These are phyloP conservation scores for Cercis canadensis DNA, from an alignment of 306 rosid species.

Conservation along the genomic window DNA sequence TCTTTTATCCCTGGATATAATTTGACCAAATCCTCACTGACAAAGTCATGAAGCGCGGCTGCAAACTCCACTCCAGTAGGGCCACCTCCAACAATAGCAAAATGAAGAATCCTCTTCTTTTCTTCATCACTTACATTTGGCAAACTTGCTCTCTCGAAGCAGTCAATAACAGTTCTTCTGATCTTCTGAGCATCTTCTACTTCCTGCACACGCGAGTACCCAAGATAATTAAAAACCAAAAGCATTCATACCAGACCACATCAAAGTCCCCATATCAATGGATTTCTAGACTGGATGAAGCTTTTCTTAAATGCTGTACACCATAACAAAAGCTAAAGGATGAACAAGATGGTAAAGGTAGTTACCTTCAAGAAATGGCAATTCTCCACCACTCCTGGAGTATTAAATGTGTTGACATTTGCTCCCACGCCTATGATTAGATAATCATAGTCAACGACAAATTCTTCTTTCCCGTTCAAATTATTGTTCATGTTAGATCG, in stretches of 20 bases:
- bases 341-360: conserved; percentile 17
- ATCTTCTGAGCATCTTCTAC: conserved; percentile 99
- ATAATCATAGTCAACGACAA: conserved; percentile 80
- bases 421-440: conserved; percentile 83
- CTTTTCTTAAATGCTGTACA: neutral
- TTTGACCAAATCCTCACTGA: conserved; percentile 76
- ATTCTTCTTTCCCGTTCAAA: conserved; percentile 70
- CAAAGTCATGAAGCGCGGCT: conserved; percentile 93
- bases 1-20: conserved; percentile 80
- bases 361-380: conserved; percentile 94
- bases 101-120: conserved; percentile 90
- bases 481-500: conserved; percentile 59
- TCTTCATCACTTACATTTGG: conserved; percentile 81
- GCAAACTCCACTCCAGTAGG: conserved; percentile 99
- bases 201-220: conserved; percentile 63
- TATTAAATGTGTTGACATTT: conserved; percentile 91
- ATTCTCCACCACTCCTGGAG: conserved; percentile 93
- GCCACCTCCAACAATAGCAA: conserved; percentile 98
- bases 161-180: conserved; percentile 87
- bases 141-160: conserved; percentile 91
- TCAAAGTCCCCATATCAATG: conserved; percentile 12
- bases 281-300: conserved; percentile 20
- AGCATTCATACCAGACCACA: neutral
- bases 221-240: conserved; percentile 28
- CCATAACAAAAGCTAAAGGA: conserved; percentile 5